Base-by-base conservation (phyloP, 1,139 yeast genomes). In the Suhomyces bolitotheri region DNA sequence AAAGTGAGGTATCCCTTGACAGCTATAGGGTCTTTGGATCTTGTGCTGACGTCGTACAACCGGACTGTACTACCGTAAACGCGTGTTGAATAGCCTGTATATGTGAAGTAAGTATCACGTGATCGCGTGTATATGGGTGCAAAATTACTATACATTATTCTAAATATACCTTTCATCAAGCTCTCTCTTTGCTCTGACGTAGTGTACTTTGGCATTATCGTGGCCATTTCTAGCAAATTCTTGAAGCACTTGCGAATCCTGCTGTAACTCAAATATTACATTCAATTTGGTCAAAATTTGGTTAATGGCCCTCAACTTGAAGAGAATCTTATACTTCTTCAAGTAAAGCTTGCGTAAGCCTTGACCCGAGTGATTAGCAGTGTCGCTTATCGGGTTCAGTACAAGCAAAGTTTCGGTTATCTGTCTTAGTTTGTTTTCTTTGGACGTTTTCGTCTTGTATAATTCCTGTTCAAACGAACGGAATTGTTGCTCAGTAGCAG, bases 261-360 rank as follows among this genome's bases (percentile, higher is more conserved):
- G 50, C 21, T 41, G 43, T 12, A 36, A 39, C 39, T 48, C 53
- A 15, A 43, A 43, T 3, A 48, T 29, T 7, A 22, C 20, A 23
- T 32, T 41, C 34, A 47, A 34, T 20, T 40, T 29, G 7, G 32
- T 16, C 29, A 40, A 32, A 25, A 47, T 25, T 20, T 39, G 33
- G 20, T 45, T 46, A n/a, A 45, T 31, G 22, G 33, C 19, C 29
- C 39, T 31, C 29, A 47, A 31, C 32, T 44, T 43, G 16, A 24
- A 22, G 36, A 49, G 42, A 7, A 30, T 22, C 30, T 36, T 39
- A 31, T 40, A 35, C 31, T 46, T 49, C 33, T 39, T 40, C 19
- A 33, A 27, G 28, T 41, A 45, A 14, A 46, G 34, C 16, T 29
- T 41, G 13, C 43, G 32, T 10, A 41, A 16, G 9, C 26, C 21